Evolutionary conservation across 208 protist genomes (phyloP).

Genomic region (Trypanosoma mega): DNA sequence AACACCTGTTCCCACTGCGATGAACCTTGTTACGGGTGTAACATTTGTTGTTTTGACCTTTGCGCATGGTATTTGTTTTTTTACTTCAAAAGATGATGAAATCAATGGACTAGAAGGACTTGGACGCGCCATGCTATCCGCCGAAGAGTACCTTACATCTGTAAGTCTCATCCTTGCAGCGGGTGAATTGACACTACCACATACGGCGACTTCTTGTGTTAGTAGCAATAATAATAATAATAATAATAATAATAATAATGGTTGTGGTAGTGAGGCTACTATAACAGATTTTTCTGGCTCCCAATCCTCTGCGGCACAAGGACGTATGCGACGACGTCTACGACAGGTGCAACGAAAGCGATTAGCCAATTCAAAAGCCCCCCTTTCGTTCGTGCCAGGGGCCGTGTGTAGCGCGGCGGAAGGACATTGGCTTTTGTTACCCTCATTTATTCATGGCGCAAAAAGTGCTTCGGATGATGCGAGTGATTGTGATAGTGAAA

Average conservation of each 20-base stretch:
- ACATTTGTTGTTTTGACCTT: conserved; percentile 20
- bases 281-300: too few species aligned
- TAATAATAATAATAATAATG: background rate
- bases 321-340: background rate
- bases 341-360: background rate
- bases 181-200: conserved; percentile 15
- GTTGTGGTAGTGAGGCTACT: too few species aligned
- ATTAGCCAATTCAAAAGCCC: background rate
- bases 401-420: conserved; percentile 43
- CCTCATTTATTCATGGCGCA: conserved; percentile 18
- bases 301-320: too few species aligned
- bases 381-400: conserved; percentile 28
- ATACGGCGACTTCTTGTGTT: background rate
- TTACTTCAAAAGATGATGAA: conserved; percentile 21
- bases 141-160: conserved; percentile 19
- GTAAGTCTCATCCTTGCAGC: conserved; percentile 16
- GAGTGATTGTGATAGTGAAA: too few species aligned
- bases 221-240: conserved; percentile 1
- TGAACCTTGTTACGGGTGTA: conserved; percentile 19
- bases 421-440: conserved; percentile 59
- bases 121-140: conserved; percentile 3
- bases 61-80: conserved; percentile 30
- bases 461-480: too few species aligned
- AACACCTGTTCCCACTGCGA: background rate
- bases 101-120: too few species aligned